phyloP scores from a whole-genome alignment of 208 protist species.

The Jaenimonas drosophilae region DNA sequence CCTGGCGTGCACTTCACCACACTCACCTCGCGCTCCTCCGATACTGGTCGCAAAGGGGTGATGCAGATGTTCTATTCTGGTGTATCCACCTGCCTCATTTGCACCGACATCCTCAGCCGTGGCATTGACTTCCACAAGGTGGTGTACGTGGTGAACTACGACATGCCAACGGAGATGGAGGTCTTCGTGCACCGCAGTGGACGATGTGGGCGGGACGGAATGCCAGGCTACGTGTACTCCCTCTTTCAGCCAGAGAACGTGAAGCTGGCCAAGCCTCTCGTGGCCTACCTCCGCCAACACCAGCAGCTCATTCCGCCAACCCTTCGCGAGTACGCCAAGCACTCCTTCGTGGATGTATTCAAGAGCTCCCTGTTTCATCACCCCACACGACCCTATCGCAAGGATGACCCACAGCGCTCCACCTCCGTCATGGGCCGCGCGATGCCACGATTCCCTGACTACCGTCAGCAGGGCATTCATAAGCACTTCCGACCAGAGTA shows the following conservation, averaged over 20 bases:
- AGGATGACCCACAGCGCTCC: conserved; percentile 48
- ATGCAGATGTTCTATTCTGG: conserved; percentile 91
- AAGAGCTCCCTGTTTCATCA: conserved; percentile 68
- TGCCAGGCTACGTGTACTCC: conserved; percentile 61
- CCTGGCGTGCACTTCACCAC: conserved; percentile 36
- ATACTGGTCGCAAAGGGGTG: conserved; percentile 34
- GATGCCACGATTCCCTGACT: conserved; percentile 57
- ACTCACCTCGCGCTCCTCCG: conserved; percentile 51
- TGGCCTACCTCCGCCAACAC: conserved; percentile 58
- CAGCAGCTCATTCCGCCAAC: conserved; percentile 71
- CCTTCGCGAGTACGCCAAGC: conserved; percentile 71
- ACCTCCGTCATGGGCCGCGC: conserved; percentile 50
- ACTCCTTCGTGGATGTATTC: conserved; percentile 72
- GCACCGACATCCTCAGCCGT: conserved; percentile 97
- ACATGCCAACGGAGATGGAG: conserved; percentile 93
- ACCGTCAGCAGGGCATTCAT: conserved; percentile 47
- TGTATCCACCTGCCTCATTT: conserved; percentile 91
- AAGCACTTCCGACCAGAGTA: conserved; percentile 61
- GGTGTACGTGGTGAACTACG: conserved; percentile 97
- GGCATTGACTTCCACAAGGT: conserved; percentile 95
- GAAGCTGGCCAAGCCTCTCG: conserved; percentile 68
- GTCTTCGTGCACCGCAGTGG: conserved; percentile 97
- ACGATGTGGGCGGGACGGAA: conserved; percentile 86
- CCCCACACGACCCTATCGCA: conserved; percentile 55
- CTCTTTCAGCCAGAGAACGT: conserved; percentile 85